Evolutionary conservation across 768 basidiomycete species (phyloP), one percentile per base, ranked within the genome.

Genomic region (Podaxis rugospora): DNA sequence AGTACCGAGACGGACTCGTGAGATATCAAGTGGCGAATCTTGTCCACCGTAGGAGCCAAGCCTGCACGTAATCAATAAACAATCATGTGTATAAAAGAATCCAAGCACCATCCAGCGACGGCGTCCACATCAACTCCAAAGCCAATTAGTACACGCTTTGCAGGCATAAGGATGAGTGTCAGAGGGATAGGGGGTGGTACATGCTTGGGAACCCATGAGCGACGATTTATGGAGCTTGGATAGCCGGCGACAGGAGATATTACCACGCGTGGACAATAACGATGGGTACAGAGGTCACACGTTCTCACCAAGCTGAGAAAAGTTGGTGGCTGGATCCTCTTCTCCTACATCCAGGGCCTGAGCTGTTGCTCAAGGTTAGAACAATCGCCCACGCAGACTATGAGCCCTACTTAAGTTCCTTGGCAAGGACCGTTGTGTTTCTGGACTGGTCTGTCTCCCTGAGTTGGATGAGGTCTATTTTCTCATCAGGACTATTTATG

Each of bases 91-190:
- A 57, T 14, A 46, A 21, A 42, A 54, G 51, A 23, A 10, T 46
- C 40, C 10, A n/a, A 18, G 52, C 69, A 83, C 88, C 89, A 91
- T 65, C 89, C 89, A 16, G 88, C 82, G 3, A 90, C 89, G 1
- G 88, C 88, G 59, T 92, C 89, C 2, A 91, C 87, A 62, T 92
- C 88, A 7, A 89, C 85, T 25, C 87, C 88, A 68, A 87, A 85
- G 14, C 83, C 77, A 36, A 86, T 74, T 16, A 87, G 76, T 21
- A 84, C 78, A 57, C 75, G 72, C 66, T 79, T 84, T 51, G 83
- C 77, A 53, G 80, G 75, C 85, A 86, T 86, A 56, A 55, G 14
- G 35, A n/a, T 14, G 32, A 44, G 28, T 40, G 44, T 23, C 23
- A 3, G 32, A 32, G 13, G 23, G 42, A 49, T 27, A 49, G 23